Conservation (phyloP, 169 alveolate species). For the Eimeria brunetti region DNA sequence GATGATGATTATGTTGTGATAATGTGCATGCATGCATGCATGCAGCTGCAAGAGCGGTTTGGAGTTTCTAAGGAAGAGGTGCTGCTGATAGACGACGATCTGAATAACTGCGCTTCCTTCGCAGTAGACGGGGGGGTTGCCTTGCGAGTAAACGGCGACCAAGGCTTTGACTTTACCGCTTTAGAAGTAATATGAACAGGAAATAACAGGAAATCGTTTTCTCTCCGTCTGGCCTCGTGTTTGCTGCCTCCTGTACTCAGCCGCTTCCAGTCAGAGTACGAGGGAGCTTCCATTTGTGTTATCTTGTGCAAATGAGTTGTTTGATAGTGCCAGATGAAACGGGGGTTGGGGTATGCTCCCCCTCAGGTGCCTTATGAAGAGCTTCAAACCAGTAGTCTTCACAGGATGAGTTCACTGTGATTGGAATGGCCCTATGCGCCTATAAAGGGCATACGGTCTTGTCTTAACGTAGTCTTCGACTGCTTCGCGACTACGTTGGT, state of each 20-base stretch:
- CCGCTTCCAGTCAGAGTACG: no score
- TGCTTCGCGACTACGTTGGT: not conserved
- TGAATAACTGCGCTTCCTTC: conserved; percentile 27
- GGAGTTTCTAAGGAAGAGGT: conserved; percentile 41
- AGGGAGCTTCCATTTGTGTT: not conserved
- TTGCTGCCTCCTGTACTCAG: no score
- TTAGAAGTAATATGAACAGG: conserved; percentile 8
- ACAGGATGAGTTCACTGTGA: not conserved
- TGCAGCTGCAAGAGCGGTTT: conserved; percentile 1
- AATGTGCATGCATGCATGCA: not conserved
- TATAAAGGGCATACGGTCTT: not conserved
- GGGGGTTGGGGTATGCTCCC: not conserved
- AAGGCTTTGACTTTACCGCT: conserved; percentile 6
- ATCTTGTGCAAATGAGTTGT: not conserved
- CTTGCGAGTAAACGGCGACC: conserved; percentile 32
- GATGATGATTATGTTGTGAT: not conserved
- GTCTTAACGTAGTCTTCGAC: not conserved
- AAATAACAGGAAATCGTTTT: no score
- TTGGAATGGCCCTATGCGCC: not conserved
- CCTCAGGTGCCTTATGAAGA: not conserved
- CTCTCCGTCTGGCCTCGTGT: no score
- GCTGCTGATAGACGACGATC: conserved; percentile 51
- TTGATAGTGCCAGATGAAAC: not conserved
- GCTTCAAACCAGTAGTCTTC: not conserved
- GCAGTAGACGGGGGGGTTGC: conserved; percentile 55